These are phyloP conservation scores for Fulvia fulva DNA, from an alignment of 2,329 filamentous ascomycete species.

Conservation along the genomic window DNA sequence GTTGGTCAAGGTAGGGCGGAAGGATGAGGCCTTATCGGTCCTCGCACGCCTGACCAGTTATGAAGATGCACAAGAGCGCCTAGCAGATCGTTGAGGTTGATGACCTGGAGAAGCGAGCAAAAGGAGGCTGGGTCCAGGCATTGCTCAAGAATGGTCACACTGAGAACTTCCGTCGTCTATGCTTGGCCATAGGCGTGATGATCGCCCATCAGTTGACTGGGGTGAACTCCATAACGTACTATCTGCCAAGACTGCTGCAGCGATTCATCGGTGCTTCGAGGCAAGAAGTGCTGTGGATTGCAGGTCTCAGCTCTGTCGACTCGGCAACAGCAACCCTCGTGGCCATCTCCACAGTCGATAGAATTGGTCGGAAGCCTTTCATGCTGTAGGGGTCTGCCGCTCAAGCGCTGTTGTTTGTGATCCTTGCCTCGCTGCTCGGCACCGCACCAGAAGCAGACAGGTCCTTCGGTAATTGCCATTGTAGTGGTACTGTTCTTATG, in stretches of 20 bases:
- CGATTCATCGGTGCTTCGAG: slow-evolving; percentile 6
- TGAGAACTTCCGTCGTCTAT: slow-evolving; percentile 57
- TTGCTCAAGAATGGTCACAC: slow-evolving; percentile 60
- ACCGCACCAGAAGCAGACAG: slow-evolving; percentile 1
- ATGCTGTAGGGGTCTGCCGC: slow-evolving; percentile 8
- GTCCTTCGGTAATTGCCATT: slow-evolving; percentile 2
- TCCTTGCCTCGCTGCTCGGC: slow-evolving; percentile 6
- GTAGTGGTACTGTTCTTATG: slow-evolving; percentile 12
- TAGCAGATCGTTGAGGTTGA: slow-evolving; percentile 10
- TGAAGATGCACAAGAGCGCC: slow-evolving; percentile 53
- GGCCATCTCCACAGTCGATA: slow-evolving; percentile 9
- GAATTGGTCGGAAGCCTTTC: slow-evolving; percentile 8
- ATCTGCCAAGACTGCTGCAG: slow-evolving; percentile 7
- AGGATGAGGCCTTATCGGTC: slow-evolving; percentile 20
- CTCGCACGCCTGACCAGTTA: slow-evolving; percentile 50
- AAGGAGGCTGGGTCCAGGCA: slow-evolving; percentile 45
- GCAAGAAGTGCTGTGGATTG: slow-evolving; percentile 10
- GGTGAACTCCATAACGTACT: slow-evolving; percentile 9
- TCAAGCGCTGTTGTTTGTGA: slow-evolving; percentile 7
- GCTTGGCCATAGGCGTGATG: slow-evolving; percentile 7
- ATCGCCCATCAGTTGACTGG: slow-evolving; percentile 9
- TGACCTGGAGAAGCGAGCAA: slow-evolving; percentile 28
- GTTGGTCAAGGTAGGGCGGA: slow-evolving; percentile 12
- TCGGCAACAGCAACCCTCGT: slow-evolving; percentile 5
- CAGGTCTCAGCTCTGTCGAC: slow-evolving; percentile 11